Base-by-base conservation (phyloP, 352 stramenopile species). In the Peronospora belbahrii region DNA sequence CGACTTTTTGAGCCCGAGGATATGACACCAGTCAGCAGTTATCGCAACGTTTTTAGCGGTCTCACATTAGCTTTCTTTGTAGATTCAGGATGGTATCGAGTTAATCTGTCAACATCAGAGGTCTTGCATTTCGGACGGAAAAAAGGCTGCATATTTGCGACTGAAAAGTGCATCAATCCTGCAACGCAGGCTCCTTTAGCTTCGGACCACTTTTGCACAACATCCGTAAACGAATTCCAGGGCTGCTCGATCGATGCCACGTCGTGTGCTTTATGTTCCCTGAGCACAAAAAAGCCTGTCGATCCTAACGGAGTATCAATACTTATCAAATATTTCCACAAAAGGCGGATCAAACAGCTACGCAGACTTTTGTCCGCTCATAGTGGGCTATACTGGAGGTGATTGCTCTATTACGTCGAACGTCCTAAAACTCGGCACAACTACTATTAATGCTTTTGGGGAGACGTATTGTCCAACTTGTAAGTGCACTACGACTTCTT, bases 21-120 rank as follows among this genome's bases (percentile, higher is more conserved):
- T 50, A 88, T 91, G 77, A 71, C 72, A 2, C 65, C 80, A 0
- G 58, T 88, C 1, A 71, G 66, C 13, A 88, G 74, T 41, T 85
- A 71, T 34, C 70, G 57, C 37, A 86, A 86, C 40, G 59, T 80
- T 5, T 59, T 77, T 22, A 83, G 73, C 11, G 65, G 37, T 0
- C 59, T 88, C 27, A 89, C 77, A 2, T 62, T 89, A 6, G 72
- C 77, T 5, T 88, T 83, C 40, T 86, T 88, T 46, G 72, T 81
- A 40, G 74, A 88, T 51, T 85, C 74, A 8, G 77, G 77, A 0
- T 87, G 77, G 77, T 89, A 89, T 54, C 66, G 65, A 19, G 55
- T 71, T 0, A 85, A 86, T 48, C 18, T 44, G 0, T 70, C 68
- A 6, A 72, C 47, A 8, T 58, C 63, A 3, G 42, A 84, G 41